Base-by-base conservation (phyloP, 352 stramenopile species). In the Thraustotheca clavata region DNA sequence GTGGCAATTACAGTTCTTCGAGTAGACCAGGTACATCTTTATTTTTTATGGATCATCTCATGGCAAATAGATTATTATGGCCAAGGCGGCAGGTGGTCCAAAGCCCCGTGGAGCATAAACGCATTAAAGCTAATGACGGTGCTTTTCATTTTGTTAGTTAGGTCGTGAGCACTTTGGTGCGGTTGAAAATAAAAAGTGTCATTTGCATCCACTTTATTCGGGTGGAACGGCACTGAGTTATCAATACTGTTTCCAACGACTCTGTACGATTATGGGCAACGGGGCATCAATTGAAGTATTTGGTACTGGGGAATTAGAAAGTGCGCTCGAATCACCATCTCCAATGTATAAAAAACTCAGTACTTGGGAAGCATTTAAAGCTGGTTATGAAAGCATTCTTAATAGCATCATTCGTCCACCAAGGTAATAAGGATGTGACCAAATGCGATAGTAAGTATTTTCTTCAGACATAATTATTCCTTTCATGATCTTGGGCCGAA, bases 1-100 rank as follows among this genome's bases (percentile, higher is more conserved):
- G 96, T 95, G 34, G 95, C 94, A 29, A 93, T 98, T 65, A 99
- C 97, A 43, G 95, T 99, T 61, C 83, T 99, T 31, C 95, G 96
- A 76, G 96, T 99, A 32, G 97, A 99, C 86, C 96, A 99, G 43
- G 43, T 52, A 52, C 7, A 9, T 24, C 43, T 26, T 31, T 29
- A 29, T 14, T 50, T 6, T 29, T 14, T 50, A 14, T 50, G 12
- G 43, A 6, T 50, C n/a, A n/a, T 50, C 6, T 14, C 27, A 12
- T 50, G 6, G 43, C 33, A 6, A 12, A 50, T 14, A 52, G 81
- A 99, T 99, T 77, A 99, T 99, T 85, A 99, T 99, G 97, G 80
- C 87, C 67, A 98, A 98, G 78, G 76, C 91, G 41, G 94, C 94
- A 35, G 94, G 94, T 32, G 94, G 94, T 36, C 94, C 94, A 24